Evolutionary conservation across 1,284 basidiomycete genomes (phyloP).

Genomic region (Rugosomyces carneus): DNA sequence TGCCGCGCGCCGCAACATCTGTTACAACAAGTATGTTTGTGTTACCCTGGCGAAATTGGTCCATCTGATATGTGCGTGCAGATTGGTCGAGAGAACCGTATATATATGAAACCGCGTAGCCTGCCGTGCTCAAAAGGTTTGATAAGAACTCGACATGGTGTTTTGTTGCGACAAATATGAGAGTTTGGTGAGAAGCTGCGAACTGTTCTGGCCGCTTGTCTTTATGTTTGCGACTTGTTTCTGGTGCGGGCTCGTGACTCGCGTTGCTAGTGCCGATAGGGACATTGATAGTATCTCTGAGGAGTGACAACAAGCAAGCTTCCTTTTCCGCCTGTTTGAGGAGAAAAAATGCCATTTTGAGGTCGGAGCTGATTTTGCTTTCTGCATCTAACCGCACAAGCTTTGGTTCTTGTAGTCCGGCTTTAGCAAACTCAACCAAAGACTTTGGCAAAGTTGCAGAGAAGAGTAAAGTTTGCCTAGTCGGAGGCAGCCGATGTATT

Average conservation of each 20-base stretch:
- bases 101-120: slow-evolving; percentile 94
- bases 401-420: slow-evolving; percentile 90
- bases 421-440: slow-evolving; percentile 96
- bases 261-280: slow-evolving; percentile 46
- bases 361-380: slow-evolving; percentile 90
- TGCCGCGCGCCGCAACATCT: slow-evolving; percentile 95
- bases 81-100: slow-evolving; percentile 95
- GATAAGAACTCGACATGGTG: slow-evolving; percentile 97
- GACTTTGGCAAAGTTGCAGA: slow-evolving; percentile 96
- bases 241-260: slow-evolving; percentile 22
- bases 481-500: slow-evolving; percentile 77
- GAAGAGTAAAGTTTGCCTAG: slow-evolving; percentile 90
- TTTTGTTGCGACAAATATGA: slow-evolving; percentile 97
- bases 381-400: slow-evolving; percentile 94
- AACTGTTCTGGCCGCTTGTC: slow-evolving; percentile 43
- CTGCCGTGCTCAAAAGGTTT: slow-evolving; percentile 72
- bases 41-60: slow-evolving; percentile 78
- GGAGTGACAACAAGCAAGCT: slow-evolving; percentile 78
- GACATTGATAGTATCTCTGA: slow-evolving; percentile 85
- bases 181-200: slow-evolving; percentile 82
- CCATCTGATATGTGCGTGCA: slow-evolving; percentile 90
- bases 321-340: slow-evolving; percentile 95
- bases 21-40: slow-evolving; percentile 93
- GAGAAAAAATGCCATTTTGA: slow-evolving; percentile 92
- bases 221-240: slow-evolving; percentile 46